Conservation (phyloP, 805 yeast genomes). For the Lipomyces starkeyi region DNA sequence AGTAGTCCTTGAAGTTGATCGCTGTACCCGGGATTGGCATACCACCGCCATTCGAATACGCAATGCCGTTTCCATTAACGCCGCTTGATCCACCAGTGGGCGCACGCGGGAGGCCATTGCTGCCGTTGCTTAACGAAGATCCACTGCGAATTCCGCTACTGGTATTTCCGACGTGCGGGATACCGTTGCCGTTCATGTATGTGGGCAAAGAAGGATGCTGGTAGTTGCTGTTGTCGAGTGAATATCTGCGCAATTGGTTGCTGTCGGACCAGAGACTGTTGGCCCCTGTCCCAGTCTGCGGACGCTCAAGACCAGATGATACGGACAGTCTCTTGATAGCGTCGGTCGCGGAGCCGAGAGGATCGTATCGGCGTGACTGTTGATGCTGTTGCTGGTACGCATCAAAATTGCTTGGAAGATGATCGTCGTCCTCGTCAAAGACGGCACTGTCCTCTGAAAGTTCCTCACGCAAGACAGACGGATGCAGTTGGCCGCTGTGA, state of each 20-base stretch:
- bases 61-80: background rate
- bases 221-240: background rate
- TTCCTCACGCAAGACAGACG: slow-evolving; percentile 7
- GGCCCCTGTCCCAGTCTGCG: background rate
- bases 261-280: slow-evolving; percentile 1
- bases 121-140: background rate
- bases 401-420: background rate
- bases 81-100: background rate
- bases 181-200: background rate
- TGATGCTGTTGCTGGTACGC: background rate
- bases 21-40: background rate
- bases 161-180: background rate
- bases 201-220: slow-evolving; percentile 3
- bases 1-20: background rate
- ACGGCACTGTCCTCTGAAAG: slow-evolving; percentile 25
- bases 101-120: background rate
- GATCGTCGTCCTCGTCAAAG: slow-evolving; percentile 27
- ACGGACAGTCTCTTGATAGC: slow-evolving; percentile 17
- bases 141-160: background rate
- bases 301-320: background rate
- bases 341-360: background rate
- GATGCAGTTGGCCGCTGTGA: slow-evolving; percentile 5
- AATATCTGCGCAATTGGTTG: background rate
- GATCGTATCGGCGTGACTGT: background rate
- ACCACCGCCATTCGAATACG: background rate